Evolutionary conservation across 176 grass and related monocot genomes (phyloP).

Genomic region (maize (Zea mays)): DNA sequence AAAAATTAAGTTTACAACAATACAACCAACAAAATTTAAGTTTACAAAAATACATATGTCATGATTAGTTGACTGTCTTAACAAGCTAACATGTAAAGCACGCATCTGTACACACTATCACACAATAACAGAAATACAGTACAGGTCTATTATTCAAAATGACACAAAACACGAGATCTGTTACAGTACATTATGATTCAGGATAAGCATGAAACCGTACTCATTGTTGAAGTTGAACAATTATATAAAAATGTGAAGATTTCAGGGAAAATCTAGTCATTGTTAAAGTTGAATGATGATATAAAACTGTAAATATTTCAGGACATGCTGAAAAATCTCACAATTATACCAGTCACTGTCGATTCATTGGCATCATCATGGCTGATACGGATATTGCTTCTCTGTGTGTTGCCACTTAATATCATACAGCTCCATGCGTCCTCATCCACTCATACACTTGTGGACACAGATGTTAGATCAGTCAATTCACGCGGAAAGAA

Average conservation of each 20-base stretch:
- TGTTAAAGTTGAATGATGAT: conserved; percentile 5
- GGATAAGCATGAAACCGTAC: conserved; percentile 1
- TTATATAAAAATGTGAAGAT: conserved; percentile 4
- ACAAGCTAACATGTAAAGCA: background rate
- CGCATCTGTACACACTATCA: conserved; percentile 18
- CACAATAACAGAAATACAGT: conserved; percentile 6
- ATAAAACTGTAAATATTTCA: conserved; percentile 22
- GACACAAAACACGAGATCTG: conserved; percentile 14
- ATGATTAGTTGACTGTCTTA: conserved; percentile 11
- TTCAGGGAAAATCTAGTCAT: background rate
- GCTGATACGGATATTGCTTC: conserved; percentile 29
- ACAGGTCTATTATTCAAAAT: conserved; percentile 10
- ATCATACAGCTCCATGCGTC: conserved; percentile 23
- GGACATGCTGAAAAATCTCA: conserved; percentile 30
- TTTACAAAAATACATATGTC: background rate
- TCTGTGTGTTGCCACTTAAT: conserved; percentile 1
- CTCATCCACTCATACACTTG: conserved; percentile 34
- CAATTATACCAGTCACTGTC: conserved; percentile 24
- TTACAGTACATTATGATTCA: background rate
- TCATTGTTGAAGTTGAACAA: conserved; percentile 5
- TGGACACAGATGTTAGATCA: conserved; percentile 41
- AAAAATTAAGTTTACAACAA: background rate
- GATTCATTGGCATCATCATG: conserved; percentile 30
- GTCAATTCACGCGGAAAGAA: conserved; percentile 39
- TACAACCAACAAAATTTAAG: background rate